Evolutionary conservation across 495 filamentous ascomycete species (phyloP).

Genomic region (Penicillium lividum): DNA sequence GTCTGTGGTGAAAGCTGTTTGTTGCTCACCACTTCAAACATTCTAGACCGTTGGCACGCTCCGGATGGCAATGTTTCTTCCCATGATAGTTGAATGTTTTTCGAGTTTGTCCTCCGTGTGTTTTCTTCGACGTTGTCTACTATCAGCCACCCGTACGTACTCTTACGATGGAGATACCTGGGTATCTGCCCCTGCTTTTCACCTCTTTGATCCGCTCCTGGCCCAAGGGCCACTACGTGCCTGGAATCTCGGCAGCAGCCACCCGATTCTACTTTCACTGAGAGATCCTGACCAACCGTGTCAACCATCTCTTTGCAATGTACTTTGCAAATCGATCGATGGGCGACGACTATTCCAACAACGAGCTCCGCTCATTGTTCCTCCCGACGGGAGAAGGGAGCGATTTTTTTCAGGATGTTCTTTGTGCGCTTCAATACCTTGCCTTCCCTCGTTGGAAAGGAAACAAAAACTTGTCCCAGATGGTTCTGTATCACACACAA

Average conservation of each 20-base stretch:
- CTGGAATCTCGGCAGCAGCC: slow-evolving; percentile 57
- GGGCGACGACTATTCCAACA: slow-evolving; percentile 60
- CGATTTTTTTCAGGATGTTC: slow-evolving; percentile 81
- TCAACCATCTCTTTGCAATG: slow-evolving; percentile 68
- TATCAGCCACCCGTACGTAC: slow-evolving; percentile 43
- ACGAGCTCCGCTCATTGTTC: slow-evolving; percentile 29
- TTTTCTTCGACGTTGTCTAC: slow-evolving; percentile 17
- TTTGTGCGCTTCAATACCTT: slow-evolving; percentile 66
- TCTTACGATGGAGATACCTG: slow-evolving; percentile 41
- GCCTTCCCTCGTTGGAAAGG: slow-evolving; percentile 69
- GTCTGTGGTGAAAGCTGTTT: slow-evolving; percentile 30
- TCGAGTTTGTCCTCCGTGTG: slow-evolving; percentile 18
- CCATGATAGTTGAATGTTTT: slow-evolving; percentile 27
- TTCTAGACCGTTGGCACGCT: slow-evolving; percentile 45
- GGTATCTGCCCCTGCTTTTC: slow-evolving; percentile 42
- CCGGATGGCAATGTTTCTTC: slow-evolving; percentile 33
- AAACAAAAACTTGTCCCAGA: slow-evolving; percentile 88
- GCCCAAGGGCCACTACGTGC: slow-evolving; percentile 39
- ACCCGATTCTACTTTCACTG: slow-evolving; percentile 42
- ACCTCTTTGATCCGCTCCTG: slow-evolving; percentile 29
- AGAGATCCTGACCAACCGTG: slow-evolving; percentile 66
- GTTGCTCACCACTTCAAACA: slow-evolving; percentile 22
- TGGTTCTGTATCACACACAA: slow-evolving; percentile 77
- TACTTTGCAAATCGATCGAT: slow-evolving; percentile 57
- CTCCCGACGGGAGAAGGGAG: slow-evolving; percentile 48